A percentile compares a stretch with the other conserved stretches of the same genome.
Evolutionary conservation across 2,329 filamentous ascomycete genomes (phyloP).

Genomic region (Ampelomyces quisqualis): DNA sequence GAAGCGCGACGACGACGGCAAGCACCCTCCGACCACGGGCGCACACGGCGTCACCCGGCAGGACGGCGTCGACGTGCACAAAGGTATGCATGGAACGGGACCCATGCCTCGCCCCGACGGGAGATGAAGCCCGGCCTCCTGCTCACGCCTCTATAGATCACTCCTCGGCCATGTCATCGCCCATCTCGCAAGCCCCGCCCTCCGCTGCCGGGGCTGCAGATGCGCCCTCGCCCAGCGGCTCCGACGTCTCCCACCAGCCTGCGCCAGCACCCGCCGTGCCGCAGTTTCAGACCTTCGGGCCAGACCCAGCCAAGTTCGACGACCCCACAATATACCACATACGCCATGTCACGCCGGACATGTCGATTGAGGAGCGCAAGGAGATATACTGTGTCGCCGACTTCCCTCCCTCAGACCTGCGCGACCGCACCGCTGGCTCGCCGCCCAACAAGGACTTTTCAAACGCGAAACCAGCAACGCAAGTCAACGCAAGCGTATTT

Average conservation of each 20-base stretch:
- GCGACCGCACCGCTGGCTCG: constrained; percentile 81
- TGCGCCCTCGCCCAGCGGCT: constrained; percentile 62
- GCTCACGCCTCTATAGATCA: constrained; percentile 31
- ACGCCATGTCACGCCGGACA: constrained; percentile 67
- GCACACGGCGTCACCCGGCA: constrained; percentile 65
- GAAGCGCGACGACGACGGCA: constrained; percentile 70
- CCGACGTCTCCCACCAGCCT: constrained; percentile 59
- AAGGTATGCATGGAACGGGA: too few species aligned
- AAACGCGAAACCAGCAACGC: constrained; percentile 86
- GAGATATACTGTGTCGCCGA: constrained; percentile 83
- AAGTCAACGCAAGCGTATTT: constrained; percentile 92
- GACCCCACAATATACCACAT: constrained; percentile 97
- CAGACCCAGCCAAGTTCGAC: constrained; percentile 84
- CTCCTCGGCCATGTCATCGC: constrained; percentile 45
- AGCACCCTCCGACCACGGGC: constrained; percentile 60
- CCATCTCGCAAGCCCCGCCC: constrained; percentile 48
- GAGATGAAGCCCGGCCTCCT: too few species aligned
- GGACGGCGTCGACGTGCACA: constrained; percentile 61
- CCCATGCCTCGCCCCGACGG: too few species aligned
- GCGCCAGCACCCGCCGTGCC: constrained; percentile 62
- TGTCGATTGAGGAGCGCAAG: constrained; percentile 82
- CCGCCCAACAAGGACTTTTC: constrained; percentile 95
- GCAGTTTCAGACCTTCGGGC: constrained; percentile 84
- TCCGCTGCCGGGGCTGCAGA: constrained; percentile 56
- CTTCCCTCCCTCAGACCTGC: constrained; percentile 78